Conservation (phyloP, 2,329 filamentous ascomycete genomes). For the Nemania sp. region DNA sequence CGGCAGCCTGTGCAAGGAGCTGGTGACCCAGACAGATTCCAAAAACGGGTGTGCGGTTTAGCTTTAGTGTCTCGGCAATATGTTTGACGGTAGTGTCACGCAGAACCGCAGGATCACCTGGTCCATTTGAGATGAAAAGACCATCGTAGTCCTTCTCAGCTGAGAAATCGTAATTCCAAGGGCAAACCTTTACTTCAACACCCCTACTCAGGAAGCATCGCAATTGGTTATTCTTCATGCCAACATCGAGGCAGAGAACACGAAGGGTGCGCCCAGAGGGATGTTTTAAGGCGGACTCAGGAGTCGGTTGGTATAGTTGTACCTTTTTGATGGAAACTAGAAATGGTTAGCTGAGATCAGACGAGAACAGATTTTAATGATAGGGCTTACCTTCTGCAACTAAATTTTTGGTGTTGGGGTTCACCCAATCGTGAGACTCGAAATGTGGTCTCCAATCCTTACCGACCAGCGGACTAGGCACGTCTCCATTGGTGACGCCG, state of each 20-base stretch:
- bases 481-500: constrained; percentile 45
- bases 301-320: constrained; percentile 80
- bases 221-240: constrained; percentile 98
- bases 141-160: constrained; percentile 88
- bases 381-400: constrained; percentile 94
- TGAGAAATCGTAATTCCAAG: constrained; percentile 94
- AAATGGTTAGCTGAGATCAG: constrained; percentile 45
- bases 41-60: constrained; percentile 85
- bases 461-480: constrained; percentile 44
- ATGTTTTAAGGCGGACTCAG: constrained; percentile 75
- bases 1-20: constrained; percentile 84
- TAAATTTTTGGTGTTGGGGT: constrained; percentile 91
- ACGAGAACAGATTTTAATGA: constrained; percentile 34
- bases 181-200: constrained; percentile 91
- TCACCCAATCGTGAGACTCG: constrained; percentile 82
- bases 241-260: constrained; percentile 92
- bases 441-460: constrained; percentile 63
- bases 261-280: constrained; percentile 85
- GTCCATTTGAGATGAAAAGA: constrained; percentile 96
- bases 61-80: constrained; percentile 74
- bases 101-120: constrained; percentile 90
- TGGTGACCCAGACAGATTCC: constrained; percentile 97
- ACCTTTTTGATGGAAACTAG: constrained; percentile 87
- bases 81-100: constrained; percentile 73
- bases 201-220: constrained; percentile 89